phyloP scores from a whole-genome alignment of 805 yeast genomes.

The Millerago galiae region DNA sequence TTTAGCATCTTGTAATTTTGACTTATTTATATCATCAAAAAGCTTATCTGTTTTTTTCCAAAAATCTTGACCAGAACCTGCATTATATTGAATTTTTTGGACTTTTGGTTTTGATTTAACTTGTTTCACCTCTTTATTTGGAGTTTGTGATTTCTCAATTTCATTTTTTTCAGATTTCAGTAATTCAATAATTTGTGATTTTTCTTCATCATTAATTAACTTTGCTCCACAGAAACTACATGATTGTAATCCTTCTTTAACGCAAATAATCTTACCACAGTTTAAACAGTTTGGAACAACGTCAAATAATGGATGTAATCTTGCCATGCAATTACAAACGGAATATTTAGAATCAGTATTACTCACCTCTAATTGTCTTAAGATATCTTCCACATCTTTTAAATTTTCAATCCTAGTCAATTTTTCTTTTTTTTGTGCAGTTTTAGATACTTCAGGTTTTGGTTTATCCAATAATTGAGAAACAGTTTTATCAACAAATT shows the following conservation, averaged over 20 bases:
- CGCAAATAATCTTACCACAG: constrained; percentile 92
- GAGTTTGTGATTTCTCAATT: constrained; percentile 25
- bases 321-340: constrained; percentile 78
- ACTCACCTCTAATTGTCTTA: constrained; percentile 44
- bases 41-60: constrained; percentile 64
- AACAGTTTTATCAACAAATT: constrained; percentile 28
- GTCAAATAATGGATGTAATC: constrained; percentile 81
- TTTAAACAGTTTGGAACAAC: constrained; percentile 89
- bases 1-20: constrained; percentile 28
- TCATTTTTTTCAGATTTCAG: constrained; percentile 48
- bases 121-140: constrained; percentile 11
- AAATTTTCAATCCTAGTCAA: constrained; percentile 46
- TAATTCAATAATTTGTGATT: constrained; percentile 45
- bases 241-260: constrained; percentile 83
- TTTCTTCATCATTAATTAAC: constrained; percentile 58
- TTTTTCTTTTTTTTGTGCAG: constrained; percentile 30
- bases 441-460: constrained; percentile 17
- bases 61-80: constrained; percentile 58
- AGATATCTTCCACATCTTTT: constrained; percentile 59
- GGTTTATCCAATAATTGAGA: constrained; percentile 37
- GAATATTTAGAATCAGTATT: constrained; percentile 20
- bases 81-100: constrained; percentile 47
- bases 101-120: constrained; percentile 29
- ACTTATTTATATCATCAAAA: constrained; percentile 38
- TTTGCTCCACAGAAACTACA: constrained; percentile 78